A percentile compares a stretch with the other conserved stretches of the same genome.
Evolutionary conservation across 208 protist species (phyloP).

Genomic region (Trypanosoma platydactyli): DNA sequence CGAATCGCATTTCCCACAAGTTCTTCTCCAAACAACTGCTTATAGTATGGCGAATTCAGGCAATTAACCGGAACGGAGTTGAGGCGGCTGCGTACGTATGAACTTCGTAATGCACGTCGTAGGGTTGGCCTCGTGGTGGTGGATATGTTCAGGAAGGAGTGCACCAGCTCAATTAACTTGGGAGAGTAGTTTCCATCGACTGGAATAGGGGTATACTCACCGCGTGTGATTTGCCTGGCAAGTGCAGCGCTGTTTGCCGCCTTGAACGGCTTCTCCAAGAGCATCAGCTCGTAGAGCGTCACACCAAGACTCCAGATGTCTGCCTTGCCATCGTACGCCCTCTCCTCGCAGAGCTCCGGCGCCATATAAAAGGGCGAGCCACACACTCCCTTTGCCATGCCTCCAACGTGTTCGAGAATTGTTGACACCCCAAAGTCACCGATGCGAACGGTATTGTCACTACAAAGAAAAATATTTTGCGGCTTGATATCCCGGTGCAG

Average conservation of each 20-base stretch:
- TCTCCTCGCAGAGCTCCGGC: conserved; percentile 90
- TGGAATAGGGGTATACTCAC: conserved; percentile 20
- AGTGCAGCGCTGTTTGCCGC: conserved; percentile 33
- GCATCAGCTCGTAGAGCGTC: conserved; percentile 92
- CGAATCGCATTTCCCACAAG: conserved; percentile 38
- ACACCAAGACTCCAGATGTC: conserved; percentile 97
- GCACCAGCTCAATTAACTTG: conserved; percentile 55
- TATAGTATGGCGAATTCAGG: conserved; percentile 41
- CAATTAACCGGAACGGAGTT: conserved; percentile 36
- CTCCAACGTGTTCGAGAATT: conserved; percentile 43
- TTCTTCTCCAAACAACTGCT: conserved; percentile 44
- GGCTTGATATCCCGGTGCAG: conserved; percentile 64
- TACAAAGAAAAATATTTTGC: conserved; percentile 66
- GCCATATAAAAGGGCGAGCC: conserved; percentile 92
- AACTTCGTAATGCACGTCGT: conserved; percentile 51
- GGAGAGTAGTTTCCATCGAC: conserved; percentile 41
- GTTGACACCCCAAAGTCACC: conserved; percentile 87
- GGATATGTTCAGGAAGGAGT: conserved; percentile 60
- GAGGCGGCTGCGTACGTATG: conserved; percentile 52
- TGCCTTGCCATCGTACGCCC: conserved; percentile 89
- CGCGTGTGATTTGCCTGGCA: conserved; percentile 28
- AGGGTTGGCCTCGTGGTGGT: conserved; percentile 55
- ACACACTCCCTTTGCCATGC: conserved; percentile 61
- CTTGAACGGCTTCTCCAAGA: conserved; percentile 57
- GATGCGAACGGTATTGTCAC: conserved; percentile 58